Evolutionary conservation across 2,329 filamentous ascomycete species (phyloP), one percentile per base, ranked within the genome.

Genomic region (Cordyceps tenuipes): DNA sequence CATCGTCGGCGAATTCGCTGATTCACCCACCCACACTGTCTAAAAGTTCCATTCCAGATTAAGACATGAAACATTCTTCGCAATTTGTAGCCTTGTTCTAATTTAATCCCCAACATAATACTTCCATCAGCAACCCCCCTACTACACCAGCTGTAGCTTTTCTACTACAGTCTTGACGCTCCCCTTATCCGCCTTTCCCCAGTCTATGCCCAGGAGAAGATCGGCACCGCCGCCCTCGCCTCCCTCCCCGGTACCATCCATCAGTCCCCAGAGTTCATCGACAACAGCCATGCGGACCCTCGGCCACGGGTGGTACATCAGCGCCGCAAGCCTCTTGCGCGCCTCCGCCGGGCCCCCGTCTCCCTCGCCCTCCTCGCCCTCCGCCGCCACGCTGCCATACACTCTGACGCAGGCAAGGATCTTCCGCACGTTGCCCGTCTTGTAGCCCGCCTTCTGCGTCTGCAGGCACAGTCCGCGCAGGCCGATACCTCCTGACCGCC

Each of bases 301-400:
- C 6, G 92, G 91, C 78, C 90, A 96, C 0, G 90, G 90, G 75
- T 96, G 93, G 61, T 84, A 73, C 63, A 96, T 76, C 77, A 96
- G 83, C 23, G 82, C 84, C 0, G 82, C 82, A 46, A 97, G 75
- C 70, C 91, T 89, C 69, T 81, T 85, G 58, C 85, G 72, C 3
- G 87, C 88, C 61, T 77, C 76, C 9, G 75, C 73, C 8, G 83
- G 73, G 0, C 76, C 75, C 26, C 66, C 39, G 65, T 66, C 41
- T 65, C 13, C 36, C 43, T 19, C 47, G 61, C 9, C n/a, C 7
- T 44, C 43, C 17, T 17, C 43, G 17, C 43, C 43, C 43, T 46
- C 43, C 2, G 71, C 70, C 4, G 84, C 83, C 29, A 96, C 74
- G 0, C 84, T 85, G 3, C 86, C 83, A 72, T 97, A 97, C 13